Base-by-base conservation (phyloP, 164 flowering plant genomes). In the Liquidambar formosana region DNA sequence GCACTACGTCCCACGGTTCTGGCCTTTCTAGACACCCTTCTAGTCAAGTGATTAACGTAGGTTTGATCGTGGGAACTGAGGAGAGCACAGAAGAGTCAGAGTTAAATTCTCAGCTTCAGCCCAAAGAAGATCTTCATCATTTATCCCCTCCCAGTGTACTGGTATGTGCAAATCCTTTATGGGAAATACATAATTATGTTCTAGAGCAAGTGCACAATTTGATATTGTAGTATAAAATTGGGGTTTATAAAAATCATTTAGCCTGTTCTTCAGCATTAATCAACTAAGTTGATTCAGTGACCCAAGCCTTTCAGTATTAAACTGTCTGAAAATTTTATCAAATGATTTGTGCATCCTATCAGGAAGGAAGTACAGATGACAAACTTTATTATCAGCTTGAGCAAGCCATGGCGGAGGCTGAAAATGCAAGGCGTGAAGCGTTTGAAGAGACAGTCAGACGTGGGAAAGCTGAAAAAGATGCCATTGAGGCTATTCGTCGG, bases 401-500 rank as follows among this genome's bases (percentile, higher is more conserved):
- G 63, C 86, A 81, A 75, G 82, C 83, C 22, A 78, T 83, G 78
- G 68, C 61, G 8, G 95, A 90, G 57, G 89, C 88, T 38, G 79
- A 79, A 45, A 75, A 58, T 60, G 79, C 84, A 8, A 80, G 68
- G 73, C 77, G 75, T 64, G 83, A 82, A 59, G 92, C 89, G 27
- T 83, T 63, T 72, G 86, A 84, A 64, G 94, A 90, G 82, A 81
- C 85, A 11, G 21, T 73, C 44, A 88, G 75, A 76, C 84, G 94
- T 53, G 78, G 76, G 46, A 86, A 81, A 77, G 94, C 91, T 41
- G 92, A 90, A 72, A 88, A 78, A 71, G 85, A 82, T 53, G 87
- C 84, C 49, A 68, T 88, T 73, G 89, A 88, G 60, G 88, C 94
- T 49, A 71, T 79, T 38, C 80, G 79, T 57, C 82, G 75, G 79